These are phyloP conservation scores for Xylaria acuta DNA, from an alignment of 495 filamentous ascomycete species.

Conservation along the genomic window DNA sequence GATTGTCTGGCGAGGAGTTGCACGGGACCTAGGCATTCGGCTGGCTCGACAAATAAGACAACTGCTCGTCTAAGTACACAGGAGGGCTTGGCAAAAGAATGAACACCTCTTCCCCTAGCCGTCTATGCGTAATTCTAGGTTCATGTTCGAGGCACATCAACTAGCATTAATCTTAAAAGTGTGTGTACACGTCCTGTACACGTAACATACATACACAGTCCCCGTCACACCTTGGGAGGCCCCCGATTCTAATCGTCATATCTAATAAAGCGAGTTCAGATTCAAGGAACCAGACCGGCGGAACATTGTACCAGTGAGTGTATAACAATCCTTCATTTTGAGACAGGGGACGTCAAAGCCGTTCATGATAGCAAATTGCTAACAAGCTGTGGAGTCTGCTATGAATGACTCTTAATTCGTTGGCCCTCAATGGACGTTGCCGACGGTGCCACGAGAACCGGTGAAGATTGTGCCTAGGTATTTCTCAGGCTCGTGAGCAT, in stretches of 20 bases:
- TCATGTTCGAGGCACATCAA: background rate
- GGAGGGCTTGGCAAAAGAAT: background rate
- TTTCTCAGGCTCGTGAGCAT: background rate
- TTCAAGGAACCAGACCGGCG: too few relatives aligned
- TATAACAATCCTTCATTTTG: background rate
- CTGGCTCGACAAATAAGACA: background rate
- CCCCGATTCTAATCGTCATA: background rate
- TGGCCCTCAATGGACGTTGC: conserved; percentile 14
- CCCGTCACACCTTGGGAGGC: background rate
- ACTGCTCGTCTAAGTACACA: background rate
- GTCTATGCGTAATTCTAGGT: background rate
- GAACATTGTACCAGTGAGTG: background rate
- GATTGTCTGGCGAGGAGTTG: background rate
- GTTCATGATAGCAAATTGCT: background rate
- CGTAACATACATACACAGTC: background rate
- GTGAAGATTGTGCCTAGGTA: conserved; percentile 1
- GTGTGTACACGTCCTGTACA: background rate
- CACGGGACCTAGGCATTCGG: background rate
- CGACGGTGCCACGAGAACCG: conserved; percentile 8
- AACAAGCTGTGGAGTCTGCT: conserved; percentile 12
- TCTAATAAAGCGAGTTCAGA: background rate
- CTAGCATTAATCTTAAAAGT: background rate
- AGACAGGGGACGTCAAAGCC: background rate
- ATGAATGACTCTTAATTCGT: conserved; percentile 20
- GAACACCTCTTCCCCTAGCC: background rate